phyloP scores from a whole-genome alignment of 352 stramenopile genomes.

The Phytophthora fragariaefolia region DNA sequence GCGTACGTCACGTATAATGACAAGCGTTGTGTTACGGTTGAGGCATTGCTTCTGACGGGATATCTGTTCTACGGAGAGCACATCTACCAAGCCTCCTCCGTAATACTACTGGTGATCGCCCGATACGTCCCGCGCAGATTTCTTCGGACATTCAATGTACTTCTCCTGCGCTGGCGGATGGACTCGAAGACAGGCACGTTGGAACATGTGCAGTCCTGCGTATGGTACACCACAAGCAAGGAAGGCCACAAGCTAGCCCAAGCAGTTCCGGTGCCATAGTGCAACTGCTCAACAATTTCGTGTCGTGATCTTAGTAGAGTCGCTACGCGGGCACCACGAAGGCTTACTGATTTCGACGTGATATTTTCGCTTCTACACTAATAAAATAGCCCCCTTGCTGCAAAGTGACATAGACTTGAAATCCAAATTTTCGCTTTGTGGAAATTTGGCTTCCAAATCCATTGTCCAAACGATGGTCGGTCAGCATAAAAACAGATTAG shows the following conservation, averaged over 20 bases:
- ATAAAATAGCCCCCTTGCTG: too few species aligned
- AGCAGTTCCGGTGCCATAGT: not conserved
- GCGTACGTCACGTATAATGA: slow-evolving; percentile 4
- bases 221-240: not conserved
- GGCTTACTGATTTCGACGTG: too few species aligned
- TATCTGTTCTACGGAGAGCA: slow-evolving; percentile 21
- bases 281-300: too few species aligned
- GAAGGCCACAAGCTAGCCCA: not conserved
- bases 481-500: too few species aligned
- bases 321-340: too few species aligned
- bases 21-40: slow-evolving; percentile 1
- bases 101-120: not conserved
- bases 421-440: too few species aligned
- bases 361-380: too few species aligned
- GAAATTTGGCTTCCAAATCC: too few species aligned
- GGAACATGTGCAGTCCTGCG: not conserved
- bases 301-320: too few species aligned
- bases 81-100: slow-evolving; percentile 11
- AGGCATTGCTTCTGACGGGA: slow-evolving; percentile 4
- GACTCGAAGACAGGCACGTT: not conserved
- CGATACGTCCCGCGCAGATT: not conserved
- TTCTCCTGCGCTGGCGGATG: not conserved
- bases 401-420: too few species aligned
- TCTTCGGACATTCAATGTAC: not conserved
- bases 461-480: too few species aligned